These are phyloP conservation scores for Esteya vermicola DNA, from an alignment of 2,329 filamentous ascomycete genomes.

Conservation along the genomic window DNA sequence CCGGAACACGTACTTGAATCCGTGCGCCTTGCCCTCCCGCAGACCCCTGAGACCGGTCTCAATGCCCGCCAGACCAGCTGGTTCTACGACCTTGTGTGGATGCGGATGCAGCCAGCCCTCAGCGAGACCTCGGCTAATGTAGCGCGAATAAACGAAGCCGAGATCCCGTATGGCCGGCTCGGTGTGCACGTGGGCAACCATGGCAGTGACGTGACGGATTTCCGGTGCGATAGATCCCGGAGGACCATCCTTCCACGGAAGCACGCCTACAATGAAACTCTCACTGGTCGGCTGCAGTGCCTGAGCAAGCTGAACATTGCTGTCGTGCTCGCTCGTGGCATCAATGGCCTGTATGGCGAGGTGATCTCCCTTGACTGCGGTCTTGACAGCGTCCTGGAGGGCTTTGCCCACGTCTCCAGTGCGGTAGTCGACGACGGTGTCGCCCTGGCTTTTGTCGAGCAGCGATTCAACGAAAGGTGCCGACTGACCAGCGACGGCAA, in stretches of 20 bases:
- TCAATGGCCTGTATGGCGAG: conserved; percentile 17
- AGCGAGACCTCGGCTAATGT: conserved; percentile 19
- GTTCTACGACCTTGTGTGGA: conserved; percentile 31
- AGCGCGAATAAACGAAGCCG: conserved; percentile 21
- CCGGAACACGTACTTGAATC: conserved; percentile 43
- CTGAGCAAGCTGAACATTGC: too few relatives aligned
- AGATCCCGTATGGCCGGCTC: conserved; percentile 16
- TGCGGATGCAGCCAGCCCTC: conserved; percentile 30
- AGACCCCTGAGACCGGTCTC: conserved; percentile 33
- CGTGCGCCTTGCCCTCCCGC: conserved; percentile 41
- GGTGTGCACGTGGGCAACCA: conserved; percentile 9
- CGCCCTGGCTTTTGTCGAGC: conserved; percentile 31
- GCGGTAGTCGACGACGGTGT: conserved; percentile 40
- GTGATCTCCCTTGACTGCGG: conserved; percentile 4
- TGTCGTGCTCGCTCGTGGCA: too few relatives aligned
- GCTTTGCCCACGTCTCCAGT: conserved; percentile 23
- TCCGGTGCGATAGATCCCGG: too few relatives aligned
- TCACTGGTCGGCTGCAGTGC: too few relatives aligned
- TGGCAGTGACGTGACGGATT: conserved; percentile 11
- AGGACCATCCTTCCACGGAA: too few relatives aligned
- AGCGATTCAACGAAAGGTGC: conserved; percentile 27
- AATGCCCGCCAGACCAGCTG: conserved; percentile 35
- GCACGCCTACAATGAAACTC: too few relatives aligned
- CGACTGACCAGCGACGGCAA: conserved; percentile 35
- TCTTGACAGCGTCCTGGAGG: conserved; percentile 15